Evolutionary conservation across 2,329 filamentous ascomycete genomes (phyloP).

Genomic region (Cercospora sp.): DNA sequence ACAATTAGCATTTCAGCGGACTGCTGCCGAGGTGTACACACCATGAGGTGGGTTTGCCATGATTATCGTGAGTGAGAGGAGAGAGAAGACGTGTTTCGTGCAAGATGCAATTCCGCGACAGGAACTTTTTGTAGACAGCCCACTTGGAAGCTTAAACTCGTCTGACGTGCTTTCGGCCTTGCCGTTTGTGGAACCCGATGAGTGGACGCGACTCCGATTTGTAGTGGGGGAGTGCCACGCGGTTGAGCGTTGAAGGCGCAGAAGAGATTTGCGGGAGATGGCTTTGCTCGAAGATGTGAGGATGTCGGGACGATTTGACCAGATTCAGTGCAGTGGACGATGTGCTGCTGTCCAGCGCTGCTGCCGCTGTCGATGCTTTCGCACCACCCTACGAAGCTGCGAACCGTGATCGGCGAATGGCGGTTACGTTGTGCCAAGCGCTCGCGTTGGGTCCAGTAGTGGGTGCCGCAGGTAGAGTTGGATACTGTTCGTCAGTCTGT

Average conservation of each 20-base stretch:
- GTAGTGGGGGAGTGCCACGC: neutral
- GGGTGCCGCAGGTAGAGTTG: constrained; percentile 6
- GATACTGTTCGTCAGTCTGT: constrained; percentile 3
- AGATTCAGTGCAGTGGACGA: neutral
- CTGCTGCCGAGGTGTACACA: constrained; percentile 30
- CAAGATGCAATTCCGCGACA: neutral
- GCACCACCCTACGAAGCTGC: neutral
- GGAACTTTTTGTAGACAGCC: constrained; percentile 12
- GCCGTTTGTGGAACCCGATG: constrained; percentile 1
- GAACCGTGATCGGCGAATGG: neutral
- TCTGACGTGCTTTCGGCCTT: constrained; percentile 13
- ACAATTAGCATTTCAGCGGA: neutral
- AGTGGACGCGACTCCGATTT: neutral
- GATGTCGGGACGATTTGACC: neutral
- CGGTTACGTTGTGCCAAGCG: constrained; percentile 3
- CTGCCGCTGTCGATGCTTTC: neutral
- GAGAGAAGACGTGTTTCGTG: neutral
- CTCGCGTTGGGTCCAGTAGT: neutral
- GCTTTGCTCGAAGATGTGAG: neutral
- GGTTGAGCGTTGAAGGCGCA: constrained; percentile 1
- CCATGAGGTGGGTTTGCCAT: constrained; percentile 58
- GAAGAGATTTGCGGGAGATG: neutral
- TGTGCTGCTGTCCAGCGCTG: neutral
- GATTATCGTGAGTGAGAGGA: constrained; percentile 15
- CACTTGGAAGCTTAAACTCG: constrained; percentile 9